phyloP scores from a whole-genome alignment of 176 grass and related monocot genomes.

The Eremochloa ophiuroides region DNA sequence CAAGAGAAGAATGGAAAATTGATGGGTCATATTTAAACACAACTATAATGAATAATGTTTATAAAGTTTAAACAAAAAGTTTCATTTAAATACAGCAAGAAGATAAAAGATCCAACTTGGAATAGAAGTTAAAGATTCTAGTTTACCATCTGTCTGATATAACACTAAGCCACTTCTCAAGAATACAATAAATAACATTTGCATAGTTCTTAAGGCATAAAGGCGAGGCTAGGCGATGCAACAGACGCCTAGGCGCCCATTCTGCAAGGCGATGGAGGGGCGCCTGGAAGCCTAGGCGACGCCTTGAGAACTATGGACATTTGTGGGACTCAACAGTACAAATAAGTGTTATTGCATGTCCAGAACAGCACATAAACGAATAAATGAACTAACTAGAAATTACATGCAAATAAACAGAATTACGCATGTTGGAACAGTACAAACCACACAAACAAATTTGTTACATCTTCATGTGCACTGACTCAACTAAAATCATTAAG shows the following conservation, averaged over 20 bases:
- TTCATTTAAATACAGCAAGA: background rate
- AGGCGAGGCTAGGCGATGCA: too few relatives aligned
- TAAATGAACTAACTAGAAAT: background rate
- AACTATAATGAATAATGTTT: background rate
- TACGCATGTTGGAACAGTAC: background rate
- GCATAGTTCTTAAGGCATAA: too few relatives aligned
- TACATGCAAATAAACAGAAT: background rate
- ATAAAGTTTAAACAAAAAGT: background rate
- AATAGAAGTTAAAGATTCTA: background rate
- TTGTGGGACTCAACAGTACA: background rate
- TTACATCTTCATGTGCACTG: background rate
- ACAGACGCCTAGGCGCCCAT: too few relatives aligned
- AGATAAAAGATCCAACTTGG: background rate
- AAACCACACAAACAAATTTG: background rate
- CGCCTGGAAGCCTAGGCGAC: too few relatives aligned
- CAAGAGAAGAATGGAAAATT: background rate
- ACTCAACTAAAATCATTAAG: background rate
- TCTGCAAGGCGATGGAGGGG: too few relatives aligned
- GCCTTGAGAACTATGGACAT: too few relatives aligned
- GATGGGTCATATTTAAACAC: background rate
- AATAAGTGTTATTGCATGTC: background rate
- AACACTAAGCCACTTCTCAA: background rate
- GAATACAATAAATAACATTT: background rate
- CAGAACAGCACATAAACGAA: background rate
- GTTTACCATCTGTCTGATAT: background rate